phyloP scores from a whole-genome alignment of 2,329 filamentous ascomycete genomes.

The Ascosphaera apis region DNA sequence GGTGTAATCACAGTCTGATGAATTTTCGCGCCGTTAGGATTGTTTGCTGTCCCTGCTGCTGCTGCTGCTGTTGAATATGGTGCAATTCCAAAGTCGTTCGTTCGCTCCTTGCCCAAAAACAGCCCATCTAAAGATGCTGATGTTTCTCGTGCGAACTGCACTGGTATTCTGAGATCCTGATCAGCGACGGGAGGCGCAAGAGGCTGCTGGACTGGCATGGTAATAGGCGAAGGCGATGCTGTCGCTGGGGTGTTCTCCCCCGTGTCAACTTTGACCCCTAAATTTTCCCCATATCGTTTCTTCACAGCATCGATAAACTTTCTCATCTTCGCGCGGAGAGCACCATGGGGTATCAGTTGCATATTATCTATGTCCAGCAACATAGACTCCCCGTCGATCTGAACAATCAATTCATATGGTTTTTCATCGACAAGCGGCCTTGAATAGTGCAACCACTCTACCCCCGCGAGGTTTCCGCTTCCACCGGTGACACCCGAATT shows the following conservation, averaged over 20 bases:
- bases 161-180: neutral
- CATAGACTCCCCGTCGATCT: slow-evolving; percentile 48
- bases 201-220: neutral
- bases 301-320: neutral
- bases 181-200: no score
- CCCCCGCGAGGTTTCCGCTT: slow-evolving; percentile 12
- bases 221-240: neutral
- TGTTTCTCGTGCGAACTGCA: neutral
- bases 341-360: slow-evolving; percentile 12
- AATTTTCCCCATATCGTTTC: neutral
- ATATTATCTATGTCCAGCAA: slow-evolving; percentile 30
- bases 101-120: neutral
- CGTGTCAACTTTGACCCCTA: neutral
- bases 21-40: neutral
- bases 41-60: neutral
- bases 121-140: neutral
- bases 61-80: neutral
- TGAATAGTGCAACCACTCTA: slow-evolving; percentile 47
- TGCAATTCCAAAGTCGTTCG: neutral
- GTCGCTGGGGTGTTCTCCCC: neutral
- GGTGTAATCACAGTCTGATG: neutral
- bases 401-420: slow-evolving; percentile 51
- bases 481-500: slow-evolving; percentile 5
- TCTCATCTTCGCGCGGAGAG: neutral
- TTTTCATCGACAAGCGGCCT: slow-evolving; percentile 66